These are phyloP conservation scores for Annulohypoxylon stygium DNA, from an alignment of 495 filamentous ascomycete species.

Conservation along the genomic window DNA sequence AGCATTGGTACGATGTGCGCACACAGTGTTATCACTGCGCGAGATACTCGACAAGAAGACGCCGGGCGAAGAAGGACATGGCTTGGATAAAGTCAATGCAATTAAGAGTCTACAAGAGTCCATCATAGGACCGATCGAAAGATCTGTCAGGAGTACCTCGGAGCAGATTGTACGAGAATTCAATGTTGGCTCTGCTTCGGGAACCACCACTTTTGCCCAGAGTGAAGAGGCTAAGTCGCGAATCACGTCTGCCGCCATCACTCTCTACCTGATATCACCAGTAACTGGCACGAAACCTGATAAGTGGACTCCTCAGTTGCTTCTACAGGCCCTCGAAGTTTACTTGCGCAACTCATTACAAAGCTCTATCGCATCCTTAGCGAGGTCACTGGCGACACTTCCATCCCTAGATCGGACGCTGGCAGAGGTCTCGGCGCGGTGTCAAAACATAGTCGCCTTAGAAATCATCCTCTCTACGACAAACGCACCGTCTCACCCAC, in stretches of 20 bases:
- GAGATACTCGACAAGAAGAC: constrained; percentile 75
- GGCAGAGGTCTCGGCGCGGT: constrained; percentile 82
- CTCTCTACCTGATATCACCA: constrained; percentile 86
- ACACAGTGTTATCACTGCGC: constrained; percentile 78
- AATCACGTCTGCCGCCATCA: constrained; percentile 78
- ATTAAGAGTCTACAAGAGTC: constrained; percentile 75
- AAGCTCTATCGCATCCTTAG: constrained; percentile 76
- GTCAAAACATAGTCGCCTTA: constrained; percentile 89
- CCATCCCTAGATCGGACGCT: constrained; percentile 87
- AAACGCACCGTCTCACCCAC: constrained; percentile 73
- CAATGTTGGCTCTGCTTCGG: constrained; percentile 75
- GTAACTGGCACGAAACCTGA: constrained; percentile 60
- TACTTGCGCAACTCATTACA: constrained; percentile 82
- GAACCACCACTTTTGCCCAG: constrained; percentile 77
- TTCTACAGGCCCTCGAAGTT: constrained; percentile 81
- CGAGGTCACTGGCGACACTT: constrained; percentile 80
- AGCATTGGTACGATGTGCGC: constrained; percentile 80
- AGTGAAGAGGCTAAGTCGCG: constrained; percentile 81
- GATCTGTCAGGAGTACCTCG: constrained; percentile 72
- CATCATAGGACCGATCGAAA: constrained; percentile 77
- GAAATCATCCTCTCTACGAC: constrained; percentile 80
- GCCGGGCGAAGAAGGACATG: constrained; percentile 79
- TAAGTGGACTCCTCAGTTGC: constrained; percentile 74
- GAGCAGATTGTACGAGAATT: constrained; percentile 89
- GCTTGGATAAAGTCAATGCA: constrained; percentile 76